These are phyloP conservation scores for Fusarium oligoseptatum DNA, from an alignment of 2,329 filamentous ascomycete species.

Conservation along the genomic window DNA sequence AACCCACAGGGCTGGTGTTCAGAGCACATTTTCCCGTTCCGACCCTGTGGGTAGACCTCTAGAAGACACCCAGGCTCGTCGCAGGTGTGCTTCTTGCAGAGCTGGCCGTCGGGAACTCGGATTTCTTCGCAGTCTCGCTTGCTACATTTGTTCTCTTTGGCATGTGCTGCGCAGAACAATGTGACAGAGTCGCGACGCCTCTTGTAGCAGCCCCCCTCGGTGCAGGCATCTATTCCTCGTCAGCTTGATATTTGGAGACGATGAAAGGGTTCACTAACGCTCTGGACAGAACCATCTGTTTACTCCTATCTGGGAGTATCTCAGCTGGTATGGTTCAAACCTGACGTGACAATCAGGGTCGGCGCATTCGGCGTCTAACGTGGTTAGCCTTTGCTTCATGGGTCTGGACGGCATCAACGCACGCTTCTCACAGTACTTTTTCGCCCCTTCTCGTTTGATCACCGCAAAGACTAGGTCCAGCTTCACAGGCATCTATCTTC, in stretches of 20 bases:
- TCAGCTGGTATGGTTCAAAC: not conserved
- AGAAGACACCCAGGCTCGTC: not conserved
- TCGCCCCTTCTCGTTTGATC: not conserved
- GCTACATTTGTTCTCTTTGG: slow-evolving; percentile 4
- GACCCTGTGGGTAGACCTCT: not conserved
- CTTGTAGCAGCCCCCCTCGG: slow-evolving; percentile 9
- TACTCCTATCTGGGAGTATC: not conserved
- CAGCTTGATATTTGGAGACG: not conserved
- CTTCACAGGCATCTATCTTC: not conserved
- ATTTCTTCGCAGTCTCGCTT: slow-evolving; percentile 2
- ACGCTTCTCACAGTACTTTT: not conserved
- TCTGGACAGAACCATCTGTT: slow-evolving; percentile 19
- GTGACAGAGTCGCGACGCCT: not conserved
- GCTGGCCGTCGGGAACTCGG: not conserved
- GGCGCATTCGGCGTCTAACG: slow-evolving; percentile 7
- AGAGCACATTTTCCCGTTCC: slow-evolving; percentile 5
- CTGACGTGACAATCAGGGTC: not conserved
- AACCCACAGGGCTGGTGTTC: slow-evolving; percentile 33
- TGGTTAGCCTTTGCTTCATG: not conserved
- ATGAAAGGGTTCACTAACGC: not conserved
- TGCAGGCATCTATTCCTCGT: slow-evolving; percentile 15
- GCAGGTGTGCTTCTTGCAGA: slow-evolving; percentile 25
- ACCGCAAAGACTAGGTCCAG: not conserved
- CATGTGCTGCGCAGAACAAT: slow-evolving; percentile 17
- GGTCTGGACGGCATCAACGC: not conserved